Evolutionary conservation across 2,329 filamentous ascomycete genomes (phyloP).

Genomic region (Thyridium curvatum): DNA sequence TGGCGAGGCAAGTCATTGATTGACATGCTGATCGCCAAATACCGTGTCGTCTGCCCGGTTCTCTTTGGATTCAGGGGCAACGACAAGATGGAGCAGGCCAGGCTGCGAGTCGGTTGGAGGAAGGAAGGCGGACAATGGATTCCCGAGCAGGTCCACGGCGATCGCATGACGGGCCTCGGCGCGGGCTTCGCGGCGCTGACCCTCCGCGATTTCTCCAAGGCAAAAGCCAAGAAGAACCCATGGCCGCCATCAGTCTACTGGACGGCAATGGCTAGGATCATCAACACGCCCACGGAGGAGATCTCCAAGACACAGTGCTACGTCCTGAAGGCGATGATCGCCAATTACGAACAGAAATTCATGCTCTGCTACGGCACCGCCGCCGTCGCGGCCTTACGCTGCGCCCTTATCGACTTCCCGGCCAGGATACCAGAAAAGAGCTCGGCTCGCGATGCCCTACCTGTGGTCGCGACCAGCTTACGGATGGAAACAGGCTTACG

Average conservation of each 20-base stretch:
- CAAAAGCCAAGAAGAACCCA: conserved; percentile 57
- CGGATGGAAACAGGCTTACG: conserved; percentile 37
- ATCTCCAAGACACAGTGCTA: conserved; percentile 69
- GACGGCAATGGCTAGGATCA: conserved; percentile 67
- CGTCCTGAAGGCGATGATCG: conserved; percentile 65
- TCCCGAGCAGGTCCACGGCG: conserved; percentile 65
- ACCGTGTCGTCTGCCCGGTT: conserved; percentile 72
- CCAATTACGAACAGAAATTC: conserved; percentile 68
- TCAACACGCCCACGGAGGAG: conserved; percentile 64
- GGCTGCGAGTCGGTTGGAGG: conserved; percentile 67
- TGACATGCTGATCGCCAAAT: conserved; percentile 77
- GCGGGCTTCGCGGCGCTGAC: conserved; percentile 80
- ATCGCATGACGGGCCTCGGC: conserved; percentile 77
- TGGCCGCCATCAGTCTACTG: conserved; percentile 80
- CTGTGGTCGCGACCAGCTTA: conserved; percentile 44
- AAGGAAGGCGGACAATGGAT: conserved; percentile 55
- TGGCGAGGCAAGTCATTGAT: conserved; percentile 63
- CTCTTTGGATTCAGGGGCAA: conserved; percentile 77
- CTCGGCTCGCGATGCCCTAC: conserved; percentile 42
- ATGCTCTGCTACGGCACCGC: conserved; percentile 75
- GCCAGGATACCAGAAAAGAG: conserved; percentile 39
- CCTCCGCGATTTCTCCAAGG: conserved; percentile 72
- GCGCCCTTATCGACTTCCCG: conserved; percentile 71
- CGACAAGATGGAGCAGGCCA: conserved; percentile 65
- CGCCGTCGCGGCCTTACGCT: conserved; percentile 62